These are phyloP conservation scores for Colletotrichum orchidophilum DNA, from an alignment of 2,329 filamentous ascomycete species.

Conservation along the genomic window DNA sequence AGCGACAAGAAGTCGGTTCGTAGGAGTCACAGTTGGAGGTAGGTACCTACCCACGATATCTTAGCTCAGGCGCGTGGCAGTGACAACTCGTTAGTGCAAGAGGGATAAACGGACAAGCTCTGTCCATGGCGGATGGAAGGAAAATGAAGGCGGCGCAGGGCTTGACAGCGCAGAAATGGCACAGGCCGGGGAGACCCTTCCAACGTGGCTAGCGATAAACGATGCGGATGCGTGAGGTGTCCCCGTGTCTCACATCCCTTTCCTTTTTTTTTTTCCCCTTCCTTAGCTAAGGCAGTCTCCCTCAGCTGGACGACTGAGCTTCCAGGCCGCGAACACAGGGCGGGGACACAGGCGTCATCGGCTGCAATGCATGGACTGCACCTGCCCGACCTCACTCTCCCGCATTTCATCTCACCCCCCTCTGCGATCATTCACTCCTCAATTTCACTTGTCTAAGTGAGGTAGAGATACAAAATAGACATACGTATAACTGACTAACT, in stretches of 20 bases:
- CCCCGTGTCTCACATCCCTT: not conserved
- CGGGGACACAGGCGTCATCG: slow-evolving; percentile 23
- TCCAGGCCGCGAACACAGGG: not conserved
- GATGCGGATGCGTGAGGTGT: slow-evolving; percentile 17
- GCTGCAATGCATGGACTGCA: slow-evolving; percentile 24
- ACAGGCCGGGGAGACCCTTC: slow-evolving; percentile 25
- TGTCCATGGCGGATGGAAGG: not conserved
- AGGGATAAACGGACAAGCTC: not conserved
- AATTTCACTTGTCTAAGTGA: not conserved
- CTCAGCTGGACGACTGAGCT: not conserved
- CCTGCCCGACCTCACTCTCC: not conserved
- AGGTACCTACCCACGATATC: not conserved
- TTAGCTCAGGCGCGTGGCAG: not conserved
- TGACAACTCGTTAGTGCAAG: not conserved
- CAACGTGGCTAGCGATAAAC: slow-evolving; percentile 26
- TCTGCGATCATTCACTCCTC: not conserved
- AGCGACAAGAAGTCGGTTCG: slow-evolving; percentile 6
- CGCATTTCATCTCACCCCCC: not conserved
- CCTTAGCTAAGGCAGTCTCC: not conserved
- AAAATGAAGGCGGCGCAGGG: not conserved
- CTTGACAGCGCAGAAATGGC: slow-evolving; percentile 22
- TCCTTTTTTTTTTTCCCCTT: not conserved
- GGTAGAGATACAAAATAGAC: no score
- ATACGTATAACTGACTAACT: not conserved
- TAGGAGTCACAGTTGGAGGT: not conserved